Percentiles rank a stretch among this genome's conserved stretches.
Conservation (phyloP, 768 basidiomycete species). For the Chlorophyllum brunneum region DNA sequence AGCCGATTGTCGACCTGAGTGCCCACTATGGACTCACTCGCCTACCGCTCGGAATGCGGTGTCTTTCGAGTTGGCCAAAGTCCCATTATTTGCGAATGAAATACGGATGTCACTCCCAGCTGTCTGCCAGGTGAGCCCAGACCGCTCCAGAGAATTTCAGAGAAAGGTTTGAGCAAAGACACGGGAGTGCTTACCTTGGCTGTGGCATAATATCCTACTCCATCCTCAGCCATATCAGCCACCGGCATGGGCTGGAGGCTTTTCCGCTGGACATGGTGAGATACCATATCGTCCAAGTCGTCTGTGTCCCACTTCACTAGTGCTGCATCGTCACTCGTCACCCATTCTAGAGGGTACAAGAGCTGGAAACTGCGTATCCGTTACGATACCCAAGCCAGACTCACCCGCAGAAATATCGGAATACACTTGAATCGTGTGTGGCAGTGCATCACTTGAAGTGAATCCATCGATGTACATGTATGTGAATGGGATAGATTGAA, state of each 20-base stretch:
- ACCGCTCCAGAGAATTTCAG: conserved; percentile 4
- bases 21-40: not conserved
- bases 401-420: conserved; percentile 40
- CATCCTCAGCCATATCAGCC: conserved; percentile 46
- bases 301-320: conserved; percentile 41
- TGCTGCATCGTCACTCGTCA: conserved; percentile 24
- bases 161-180: not conserved
- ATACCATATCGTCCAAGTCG: conserved; percentile 27
- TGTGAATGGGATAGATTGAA: conserved; percentile 50
- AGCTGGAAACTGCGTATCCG: not conserved
- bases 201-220: conserved; percentile 42
- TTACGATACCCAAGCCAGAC: conserved; percentile 1
- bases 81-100: conserved; percentile 35
- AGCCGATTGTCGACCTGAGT: not conserved
- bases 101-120: conserved; percentile 35
- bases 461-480: conserved; percentile 37
- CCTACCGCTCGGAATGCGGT: conserved; percentile 36
- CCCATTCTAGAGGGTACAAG: conserved; percentile 26
- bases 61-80: conserved; percentile 35
- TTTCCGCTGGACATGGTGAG: conserved; percentile 39
- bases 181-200: conserved; percentile 21
- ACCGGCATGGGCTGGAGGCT: conserved; percentile 33
- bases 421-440: conserved; percentile 41
- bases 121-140: conserved; percentile 39
- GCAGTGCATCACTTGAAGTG: conserved; percentile 29